Conservation (phyloP, 306 rosid genomes). For the Vigna radiata region DNA sequence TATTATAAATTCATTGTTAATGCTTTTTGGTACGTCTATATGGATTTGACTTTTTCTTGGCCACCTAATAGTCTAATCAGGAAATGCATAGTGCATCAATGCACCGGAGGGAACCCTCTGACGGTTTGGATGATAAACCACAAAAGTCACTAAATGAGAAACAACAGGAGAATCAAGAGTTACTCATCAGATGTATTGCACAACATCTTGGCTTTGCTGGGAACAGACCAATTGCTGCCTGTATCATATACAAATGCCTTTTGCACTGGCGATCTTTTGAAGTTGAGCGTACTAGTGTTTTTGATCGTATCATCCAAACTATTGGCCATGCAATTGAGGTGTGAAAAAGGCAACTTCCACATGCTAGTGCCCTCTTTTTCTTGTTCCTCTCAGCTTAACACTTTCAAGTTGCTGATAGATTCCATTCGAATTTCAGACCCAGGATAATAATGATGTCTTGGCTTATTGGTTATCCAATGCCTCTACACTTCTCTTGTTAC, state of each 20-base stretch:
- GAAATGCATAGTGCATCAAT: slow-evolving; percentile 68
- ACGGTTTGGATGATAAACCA: slow-evolving; percentile 53
- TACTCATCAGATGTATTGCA: slow-evolving; percentile 60
- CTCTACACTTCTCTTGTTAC: slow-evolving; percentile 63
- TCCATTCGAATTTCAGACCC: slow-evolving; percentile 57
- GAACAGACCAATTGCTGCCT: slow-evolving; percentile 65
- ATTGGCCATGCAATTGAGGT: slow-evolving; percentile 65
- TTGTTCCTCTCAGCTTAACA: slow-evolving; percentile 7
- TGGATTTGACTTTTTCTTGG: slow-evolving; percentile 47
- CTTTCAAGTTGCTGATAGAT: slow-evolving; percentile 42
- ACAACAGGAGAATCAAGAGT: slow-evolving; percentile 66
- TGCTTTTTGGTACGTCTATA: slow-evolving; percentile 28
- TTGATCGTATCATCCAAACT: slow-evolving; percentile 64
- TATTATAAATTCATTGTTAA: slow-evolving; percentile 38
- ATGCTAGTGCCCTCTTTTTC: slow-evolving; percentile 35
- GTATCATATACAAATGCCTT: slow-evolving; percentile 63
- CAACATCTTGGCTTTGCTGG: slow-evolving; percentile 63
- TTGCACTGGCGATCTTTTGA: slow-evolving; percentile 70
- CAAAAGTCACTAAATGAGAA: slow-evolving; percentile 63
- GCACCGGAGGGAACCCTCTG: slow-evolving; percentile 64
- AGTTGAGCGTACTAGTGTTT: slow-evolving; percentile 63
- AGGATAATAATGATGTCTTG: slow-evolving; percentile 64
- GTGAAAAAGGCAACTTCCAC: slow-evolving; percentile 41
- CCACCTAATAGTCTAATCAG: slow-evolving; percentile 52
- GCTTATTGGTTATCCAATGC: slow-evolving; percentile 71